Evolutionary conservation across 2,329 filamentous ascomycete species (phyloP).

Genomic region (Colletotrichum orbiculare): DNA sequence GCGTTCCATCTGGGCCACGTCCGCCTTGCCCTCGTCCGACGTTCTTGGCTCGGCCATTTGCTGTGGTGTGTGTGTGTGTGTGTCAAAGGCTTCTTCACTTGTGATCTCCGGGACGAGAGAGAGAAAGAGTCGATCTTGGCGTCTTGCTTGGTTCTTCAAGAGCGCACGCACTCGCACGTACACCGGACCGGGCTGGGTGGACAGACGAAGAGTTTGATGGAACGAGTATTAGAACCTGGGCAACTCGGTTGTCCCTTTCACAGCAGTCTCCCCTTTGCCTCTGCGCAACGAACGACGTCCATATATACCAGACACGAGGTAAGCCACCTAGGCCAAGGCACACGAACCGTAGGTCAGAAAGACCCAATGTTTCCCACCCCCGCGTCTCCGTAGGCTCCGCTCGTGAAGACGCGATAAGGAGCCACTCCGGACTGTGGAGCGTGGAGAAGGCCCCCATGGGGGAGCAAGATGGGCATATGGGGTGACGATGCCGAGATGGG

Average conservation of each 20-base stretch:
- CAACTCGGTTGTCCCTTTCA: too few species aligned
- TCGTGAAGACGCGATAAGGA: constrained; percentile 18
- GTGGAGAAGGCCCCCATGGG: constrained; percentile 26
- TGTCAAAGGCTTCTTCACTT: background rate
- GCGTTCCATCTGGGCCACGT: constrained; percentile 23
- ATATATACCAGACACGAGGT: constrained; percentile 9
- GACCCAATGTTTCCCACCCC: background rate
- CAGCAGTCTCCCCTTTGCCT: too few species aligned
- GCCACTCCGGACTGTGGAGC: constrained; percentile 4
- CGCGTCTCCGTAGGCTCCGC: constrained; percentile 20
- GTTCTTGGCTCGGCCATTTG: constrained; percentile 19
- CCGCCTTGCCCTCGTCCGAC: constrained; percentile 18
- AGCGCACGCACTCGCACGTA: too few species aligned
- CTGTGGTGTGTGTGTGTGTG: background rate
- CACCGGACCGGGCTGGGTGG: too few species aligned
- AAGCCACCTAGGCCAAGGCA: background rate
- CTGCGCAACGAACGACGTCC: background rate
- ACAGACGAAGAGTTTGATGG: too few species aligned
- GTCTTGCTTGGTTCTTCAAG: too few species aligned
- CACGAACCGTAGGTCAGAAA: background rate
- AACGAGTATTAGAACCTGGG: too few species aligned
- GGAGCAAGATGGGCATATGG: constrained; percentile 14
- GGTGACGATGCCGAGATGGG: constrained; percentile 13
- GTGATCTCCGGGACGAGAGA: background rate
- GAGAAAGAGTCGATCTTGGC: too few species aligned